Evolutionary conservation across 148 eudicot species (phyloP).

Genomic region (Diospyros kaki): DNA sequence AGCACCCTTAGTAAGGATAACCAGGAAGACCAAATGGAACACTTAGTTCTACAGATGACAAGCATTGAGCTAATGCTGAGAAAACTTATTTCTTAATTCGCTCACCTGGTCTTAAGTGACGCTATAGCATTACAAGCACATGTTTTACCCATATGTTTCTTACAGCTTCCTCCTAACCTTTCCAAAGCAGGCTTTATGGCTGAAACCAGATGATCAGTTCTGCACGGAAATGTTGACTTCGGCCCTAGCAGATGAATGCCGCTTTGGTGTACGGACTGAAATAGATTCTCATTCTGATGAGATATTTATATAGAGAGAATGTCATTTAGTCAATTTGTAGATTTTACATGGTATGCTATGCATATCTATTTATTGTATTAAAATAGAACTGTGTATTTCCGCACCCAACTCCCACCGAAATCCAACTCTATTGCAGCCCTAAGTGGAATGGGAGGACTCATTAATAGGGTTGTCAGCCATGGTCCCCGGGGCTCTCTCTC

Average conservation of each 20-base stretch:
- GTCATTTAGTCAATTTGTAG: not conserved
- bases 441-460: too few species aligned
- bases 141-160: not conserved
- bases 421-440: too few species aligned
- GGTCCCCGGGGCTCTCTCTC: too few species aligned
- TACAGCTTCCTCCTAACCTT: too few species aligned
- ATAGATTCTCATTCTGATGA: constrained; percentile 7
- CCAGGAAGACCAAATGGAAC: too few species aligned
- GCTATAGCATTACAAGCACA: not conserved
- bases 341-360: not conserved
- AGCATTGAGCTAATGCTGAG: not conserved
- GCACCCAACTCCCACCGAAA: too few species aligned
- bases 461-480: too few species aligned
- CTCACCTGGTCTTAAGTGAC: not conserved
- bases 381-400: not conserved
- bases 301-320: not conserved
- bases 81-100: not conserved
- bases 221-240: constrained; percentile 88
- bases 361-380: not conserved
- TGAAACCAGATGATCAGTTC: constrained; percentile 80
- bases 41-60: too few species aligned
- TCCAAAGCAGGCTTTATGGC: constrained; percentile 68
- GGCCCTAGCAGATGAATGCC: constrained; percentile 68
- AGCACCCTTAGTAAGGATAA: too few species aligned
- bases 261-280: constrained; percentile 31